Base-by-base conservation (phyloP, 2,329 filamentous ascomycete genomes). In the Rhynchosporium secalis region DNA sequence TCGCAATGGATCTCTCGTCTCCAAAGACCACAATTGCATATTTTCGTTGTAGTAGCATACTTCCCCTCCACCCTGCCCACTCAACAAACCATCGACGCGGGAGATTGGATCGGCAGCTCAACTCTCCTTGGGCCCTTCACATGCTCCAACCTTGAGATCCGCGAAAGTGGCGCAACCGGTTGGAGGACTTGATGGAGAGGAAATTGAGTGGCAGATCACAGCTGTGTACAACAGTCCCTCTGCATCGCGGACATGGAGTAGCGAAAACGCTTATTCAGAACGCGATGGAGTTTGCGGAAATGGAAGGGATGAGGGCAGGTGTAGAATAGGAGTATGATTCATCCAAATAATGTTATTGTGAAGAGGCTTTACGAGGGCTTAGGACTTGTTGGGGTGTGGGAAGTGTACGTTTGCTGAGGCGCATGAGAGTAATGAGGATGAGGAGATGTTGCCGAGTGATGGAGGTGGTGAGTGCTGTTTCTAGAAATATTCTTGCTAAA, bases 91-190 rank as follows among this genome's bases (percentile, higher is more conserved):
- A 57, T 70, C 54, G 62, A 68, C 13, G 52, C 36, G 20, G 65
- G 70, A 56, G 65, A 69, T 45, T 76, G 73, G 71, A 62, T 76
- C 12, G 72, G 70, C 7, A 74, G 73, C 48, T 66, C 73, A 7
- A 75, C 71, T 28, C 38, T 76, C 0, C 63, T 72, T 1, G 74
- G 74, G 1, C 73, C 74, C 9, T 61, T 65, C n/a, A 61, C 66
- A 3, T 62, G 54, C 33, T 59, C 48, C 4, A 64, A 64, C 4
- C 75, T 74, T 52, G 61, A 61, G 1, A 54, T 74, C 2, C 70
- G 70, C 0, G 55, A 70, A 47, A 69, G 71, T n/a, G 69, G 70
- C 1, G 70, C 20, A 72, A 13, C 65, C 63, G 8, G 46, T 59
- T 1, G 65, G 65, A 8, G 63, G 62, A 7, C 41, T 56, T 1